phyloP scores from a whole-genome alignment of 352 stramenopile genomes.

The Globisporangium polare region DNA sequence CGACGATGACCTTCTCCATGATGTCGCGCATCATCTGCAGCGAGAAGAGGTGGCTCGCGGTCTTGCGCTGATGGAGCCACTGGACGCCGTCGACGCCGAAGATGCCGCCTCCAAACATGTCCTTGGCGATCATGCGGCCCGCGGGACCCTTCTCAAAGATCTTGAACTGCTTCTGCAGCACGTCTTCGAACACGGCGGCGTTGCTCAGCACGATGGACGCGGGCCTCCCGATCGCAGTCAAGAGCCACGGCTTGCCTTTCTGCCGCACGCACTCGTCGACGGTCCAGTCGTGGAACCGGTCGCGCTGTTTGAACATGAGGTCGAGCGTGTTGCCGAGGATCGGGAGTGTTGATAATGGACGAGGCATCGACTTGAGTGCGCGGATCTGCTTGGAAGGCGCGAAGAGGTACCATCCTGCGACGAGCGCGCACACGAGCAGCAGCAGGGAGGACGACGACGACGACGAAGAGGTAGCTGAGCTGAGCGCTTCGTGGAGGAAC shows the following conservation, averaged over 20 bases:
- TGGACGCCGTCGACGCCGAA: slow-evolving; percentile 54
- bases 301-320: slow-evolving; percentile 38
- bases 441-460: slow-evolving; percentile 12
- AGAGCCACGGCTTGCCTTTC: slow-evolving; percentile 37
- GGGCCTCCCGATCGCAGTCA: slow-evolving; percentile 34
- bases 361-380: slow-evolving; percentile 23
- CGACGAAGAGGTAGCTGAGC: too few relatives aligned
- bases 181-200: slow-evolving; percentile 40
- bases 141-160: slow-evolving; percentile 62
- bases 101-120: slow-evolving; percentile 72
- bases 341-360: slow-evolving; percentile 34
- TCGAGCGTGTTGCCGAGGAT: slow-evolving; percentile 49
- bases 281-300: slow-evolving; percentile 59
- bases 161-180: slow-evolving; percentile 66
- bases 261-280: slow-evolving; percentile 37
- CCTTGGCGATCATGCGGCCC: slow-evolving; percentile 27
- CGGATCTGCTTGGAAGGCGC: slow-evolving; percentile 22
- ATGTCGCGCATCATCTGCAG: slow-evolving; percentile 49
- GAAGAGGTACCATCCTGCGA: slow-evolving; percentile 18
- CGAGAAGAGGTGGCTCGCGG: slow-evolving; percentile 85
- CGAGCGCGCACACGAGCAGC: slow-evolving; percentile 15
- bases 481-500: slow-evolving; percentile 2
- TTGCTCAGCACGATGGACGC: slow-evolving; percentile 39
- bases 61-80: slow-evolving; percentile 75
- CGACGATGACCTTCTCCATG: slow-evolving; percentile 40